Evolutionary conservation across 2,329 filamentous ascomycete genomes (phyloP), one percentile per base, ranked within the genome.

Genomic region (Penicillium olsonii): DNA sequence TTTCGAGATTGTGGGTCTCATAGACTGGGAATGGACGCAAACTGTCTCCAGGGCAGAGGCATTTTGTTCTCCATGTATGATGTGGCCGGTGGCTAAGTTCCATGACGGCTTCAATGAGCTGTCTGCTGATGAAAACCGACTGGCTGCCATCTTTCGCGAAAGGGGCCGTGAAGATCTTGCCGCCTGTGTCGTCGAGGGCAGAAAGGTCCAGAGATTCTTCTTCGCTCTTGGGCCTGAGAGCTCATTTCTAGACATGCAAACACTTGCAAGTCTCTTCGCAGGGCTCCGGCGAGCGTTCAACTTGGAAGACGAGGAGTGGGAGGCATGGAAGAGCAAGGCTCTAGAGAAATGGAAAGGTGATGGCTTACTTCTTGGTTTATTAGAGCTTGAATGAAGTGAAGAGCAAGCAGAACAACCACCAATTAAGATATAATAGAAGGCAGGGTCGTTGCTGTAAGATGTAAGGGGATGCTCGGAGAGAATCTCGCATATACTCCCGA

Each of bases 121-220:
- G 18, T 1, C 14, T 17, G 27, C 6, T 12, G 49, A 52, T 37
- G 22, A 48, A 37, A 35, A 43, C 5, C 39, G 29, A 5, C 33
- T 52, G 24, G 39, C 49, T 48, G 5, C 9, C 0, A 48, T 52
- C 14, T 44, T 44, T 27, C 27, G 19, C 6, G 22, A 43, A 15
- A 48, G 14, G 22, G 44, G n/a, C 2, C 49, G 49, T 20, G 18
- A 48, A 14, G 44, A 48, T 44, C 49, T 50, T 20, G 56, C 63
- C 35, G 54, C 56, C 15, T 76, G 70, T 1, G 34, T 48, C 7
- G 2, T 48, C 4, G 12, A 48, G 12, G 40, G 44, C 18, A 43
- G 49, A 24, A 48, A 26, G 40, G 12, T n/a, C 17, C 40, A 52
- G 22, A 3, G 38, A 40, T 11, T 48, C 44, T 24, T 37, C 39